Base-by-base conservation (phyloP, 169 alveolate species). In the Plasmodium inui region DNA sequence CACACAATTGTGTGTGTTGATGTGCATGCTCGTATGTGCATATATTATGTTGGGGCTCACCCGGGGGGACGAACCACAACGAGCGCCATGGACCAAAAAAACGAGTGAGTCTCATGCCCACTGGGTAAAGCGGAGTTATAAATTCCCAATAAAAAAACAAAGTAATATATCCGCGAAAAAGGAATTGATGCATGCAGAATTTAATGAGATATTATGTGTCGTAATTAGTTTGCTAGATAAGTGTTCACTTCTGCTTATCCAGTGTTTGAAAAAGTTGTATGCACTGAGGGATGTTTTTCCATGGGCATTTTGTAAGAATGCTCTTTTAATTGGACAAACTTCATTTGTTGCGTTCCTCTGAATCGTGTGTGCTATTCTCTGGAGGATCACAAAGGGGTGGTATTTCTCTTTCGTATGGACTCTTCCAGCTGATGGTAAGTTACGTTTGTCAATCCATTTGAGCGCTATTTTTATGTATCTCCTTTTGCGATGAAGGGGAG, bases 101-200 rank as follows among this genome's bases (percentile, higher is more conserved):
- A 61, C 2, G 73, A 83, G 12, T 32, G 82, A 22, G 12, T 30
- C 79, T 10, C 22, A 10, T 8, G 30, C 39, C 76, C 26, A 67
- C 37, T 41, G 19, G 53, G 17, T 32, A 71, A 46, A 32, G 17
- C 44, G 22, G 22, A 22, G 34, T 81, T 91, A 91, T 55, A 91
- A 82, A 82, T 91, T 91, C 50, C 95, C 95, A 71, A 91, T 91
- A 55, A 91, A 91, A 91, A 91, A 91, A 39, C 95, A 91, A 82
- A 91, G 83, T 72, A 91, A 82, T 28, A 91, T 91, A 78, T 91
- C 95, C 37, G 70, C 26, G 85, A 91, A 91, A 82, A 91, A 72
- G 30, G 76, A 55, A 53, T 76, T 72, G 83, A 91, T 39, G 46
- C 44, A 82, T 39, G 46, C 83, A 28, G 92, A 70, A 81, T 70